Base-by-base conservation (phyloP, 2,329 filamentous ascomycete species). In the Claviceps purpurea region DNA sequence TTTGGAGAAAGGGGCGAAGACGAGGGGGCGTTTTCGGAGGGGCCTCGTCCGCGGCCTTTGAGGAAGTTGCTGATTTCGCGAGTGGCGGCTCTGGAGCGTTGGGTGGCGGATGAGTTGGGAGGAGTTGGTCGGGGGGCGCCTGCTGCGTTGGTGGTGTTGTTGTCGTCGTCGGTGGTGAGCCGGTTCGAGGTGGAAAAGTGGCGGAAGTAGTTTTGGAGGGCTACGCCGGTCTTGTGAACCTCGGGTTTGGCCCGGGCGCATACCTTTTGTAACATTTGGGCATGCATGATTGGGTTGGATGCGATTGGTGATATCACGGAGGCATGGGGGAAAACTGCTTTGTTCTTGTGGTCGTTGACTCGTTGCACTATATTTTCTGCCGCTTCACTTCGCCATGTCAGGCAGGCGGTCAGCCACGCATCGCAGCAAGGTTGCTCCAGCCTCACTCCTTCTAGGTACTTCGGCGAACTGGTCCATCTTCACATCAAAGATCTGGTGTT, bases 251-350 rank as follows among this genome's bases (percentile, higher is more conserved):
- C 61, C 50, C 66, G 66, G 54, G 58, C 58, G 56, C 63, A 65
- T 48, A 63, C 62, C 57, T 68, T 69, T 59, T 68, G 68, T 50
- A 71, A 61, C 42, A 63, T 62, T 58, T 68, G 66, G 42, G 64
- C 62, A 52, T 67, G 65, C 68, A 70, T 70, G 55, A 55, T 57
- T 57, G 58, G 52, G 55, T 56, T 51, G 54, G 38, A 42, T 22
- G 47, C 43, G 7, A 44, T 51, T 57, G 53, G 16, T 57, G 53
- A 7, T 41, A 22, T 40, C 16, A 49, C 8, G 16, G 37, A 50
- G 34, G 42, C 42, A 43, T 20, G 4, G 42, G 14, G 34, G 13
- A 20, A n/a, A n/a, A 4, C 6, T 41, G 42, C 13, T 24, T 30
- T 18, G n/a, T 26, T 4, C 11, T 18, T 11, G 20, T 13, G 41